Conservation (phyloP, 1,284 basidiomycete genomes). For the Fistulina hepatica region DNA sequence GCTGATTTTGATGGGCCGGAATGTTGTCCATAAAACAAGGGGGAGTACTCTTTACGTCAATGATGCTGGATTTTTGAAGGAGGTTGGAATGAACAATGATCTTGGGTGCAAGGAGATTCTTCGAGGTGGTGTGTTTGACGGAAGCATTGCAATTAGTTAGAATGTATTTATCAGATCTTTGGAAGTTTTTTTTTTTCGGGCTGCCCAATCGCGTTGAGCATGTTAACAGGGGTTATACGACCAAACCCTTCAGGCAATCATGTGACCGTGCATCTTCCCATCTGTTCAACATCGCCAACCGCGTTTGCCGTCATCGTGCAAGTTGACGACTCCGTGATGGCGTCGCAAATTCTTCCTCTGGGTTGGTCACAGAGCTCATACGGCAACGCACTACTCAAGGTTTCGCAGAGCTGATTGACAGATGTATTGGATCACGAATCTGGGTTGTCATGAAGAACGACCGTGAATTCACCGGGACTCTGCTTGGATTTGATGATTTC, state of each 20-base stretch:
- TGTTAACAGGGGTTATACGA: too few relatives aligned
- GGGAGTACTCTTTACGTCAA: constrained; percentile 29
- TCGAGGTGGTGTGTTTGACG: too few relatives aligned
- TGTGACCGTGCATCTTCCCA: too few relatives aligned
- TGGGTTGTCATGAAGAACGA: constrained; percentile 98
- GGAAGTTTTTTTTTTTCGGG: too few relatives aligned
- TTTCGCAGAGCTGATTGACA: constrained; percentile 76
- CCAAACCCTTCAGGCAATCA: too few relatives aligned
- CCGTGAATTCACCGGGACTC: constrained; percentile 90
- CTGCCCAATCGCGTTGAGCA: too few relatives aligned
- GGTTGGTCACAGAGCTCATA: constrained; percentile 21
- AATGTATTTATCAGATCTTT: too few relatives aligned
- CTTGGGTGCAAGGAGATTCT: constrained; percentile 45
- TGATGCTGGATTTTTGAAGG: constrained; percentile 47
- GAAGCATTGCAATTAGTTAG: too few relatives aligned
- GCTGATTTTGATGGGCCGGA: constrained; percentile 49
- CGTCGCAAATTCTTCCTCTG: constrained; percentile 45
- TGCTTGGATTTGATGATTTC: constrained; percentile 97
- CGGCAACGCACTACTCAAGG: constrained; percentile 6
- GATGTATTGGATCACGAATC: constrained; percentile 88
- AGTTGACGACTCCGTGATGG: too few relatives aligned
- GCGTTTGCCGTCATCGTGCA: too few relatives aligned
- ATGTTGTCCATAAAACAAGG: constrained; percentile 31
- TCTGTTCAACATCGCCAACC: too few relatives aligned
- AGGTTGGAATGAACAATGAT: constrained; percentile 33